Percentiles rank a stretch among this genome's conserved stretches.
phyloP scores from a whole-genome alignment of 1,139 yeast genomes.

The Chernovozyma sophiae-reginae region DNA sequence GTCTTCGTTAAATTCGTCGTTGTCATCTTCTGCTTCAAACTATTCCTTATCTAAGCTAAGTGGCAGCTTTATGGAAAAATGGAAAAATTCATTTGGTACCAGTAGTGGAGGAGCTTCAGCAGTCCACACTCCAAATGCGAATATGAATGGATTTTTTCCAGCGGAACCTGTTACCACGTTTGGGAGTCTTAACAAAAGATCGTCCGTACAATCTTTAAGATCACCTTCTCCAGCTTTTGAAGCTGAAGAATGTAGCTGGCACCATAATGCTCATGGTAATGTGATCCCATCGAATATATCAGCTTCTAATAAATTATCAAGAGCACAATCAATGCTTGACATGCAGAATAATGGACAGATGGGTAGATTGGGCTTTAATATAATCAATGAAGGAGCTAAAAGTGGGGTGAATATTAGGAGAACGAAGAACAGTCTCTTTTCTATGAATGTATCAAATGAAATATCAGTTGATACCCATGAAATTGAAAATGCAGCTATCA shows the following conservation, averaged over 20 bases:
- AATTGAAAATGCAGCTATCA: slow-evolving; percentile 21
- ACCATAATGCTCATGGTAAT: slow-evolving; percentile 5
- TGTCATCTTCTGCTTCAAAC: slow-evolving; percentile 34
- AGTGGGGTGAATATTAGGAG: slow-evolving; percentile 20
- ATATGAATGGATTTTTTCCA: neutral
- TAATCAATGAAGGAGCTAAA: neutral
- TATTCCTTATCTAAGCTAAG: slow-evolving; percentile 41
- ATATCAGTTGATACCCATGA: slow-evolving; percentile 15
- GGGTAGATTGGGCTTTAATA: slow-evolving; percentile 3
- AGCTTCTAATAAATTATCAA: slow-evolving; percentile 23
- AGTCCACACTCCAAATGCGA: neutral
- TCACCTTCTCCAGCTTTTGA: slow-evolving; percentile 49
- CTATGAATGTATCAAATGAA: slow-evolving; percentile 14
- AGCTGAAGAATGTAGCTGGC: slow-evolving; percentile 41
- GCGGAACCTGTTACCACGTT: slow-evolving; percentile 3
- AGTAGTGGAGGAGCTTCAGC: slow-evolving; percentile 1
- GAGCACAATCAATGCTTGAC: slow-evolving; percentile 40
- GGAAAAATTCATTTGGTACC: slow-evolving; percentile 33
- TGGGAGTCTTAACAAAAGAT: slow-evolving; percentile 22
- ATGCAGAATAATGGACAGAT: slow-evolving; percentile 17
- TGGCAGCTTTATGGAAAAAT: slow-evolving; percentile 45
- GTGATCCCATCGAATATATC: slow-evolving; percentile 5
- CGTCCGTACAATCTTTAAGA: slow-evolving; percentile 30
- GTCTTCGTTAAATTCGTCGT: slow-evolving; percentile 36
- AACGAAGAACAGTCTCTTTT: slow-evolving; percentile 23